Percentiles rank a stretch among this genome's conserved stretches.
phyloP scores from a whole-genome alignment of 129 eudicot genomes.

The Deinandra increscens region DNA sequence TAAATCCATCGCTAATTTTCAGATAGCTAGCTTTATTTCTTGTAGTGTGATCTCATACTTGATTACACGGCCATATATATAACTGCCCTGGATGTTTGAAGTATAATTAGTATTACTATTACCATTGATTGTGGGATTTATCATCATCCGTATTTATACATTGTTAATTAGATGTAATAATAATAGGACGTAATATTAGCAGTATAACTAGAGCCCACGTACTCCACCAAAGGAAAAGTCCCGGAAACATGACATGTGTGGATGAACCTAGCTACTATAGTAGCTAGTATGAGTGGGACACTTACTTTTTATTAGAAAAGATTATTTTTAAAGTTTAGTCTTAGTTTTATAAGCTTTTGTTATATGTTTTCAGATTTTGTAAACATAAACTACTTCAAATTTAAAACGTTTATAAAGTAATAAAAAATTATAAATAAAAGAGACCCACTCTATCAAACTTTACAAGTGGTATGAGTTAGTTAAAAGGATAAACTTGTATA shows the following conservation, averaged over 20 bases:
- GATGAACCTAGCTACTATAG: neutral
- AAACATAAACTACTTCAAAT: neutral
- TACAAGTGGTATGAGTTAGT: too few species aligned
- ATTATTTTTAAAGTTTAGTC: neutral
- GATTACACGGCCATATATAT: neutral
- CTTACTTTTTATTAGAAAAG: neutral
- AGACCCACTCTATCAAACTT: neutral
- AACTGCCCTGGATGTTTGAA: too few species aligned
- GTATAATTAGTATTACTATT: too few species aligned
- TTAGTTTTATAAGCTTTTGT: neutral
- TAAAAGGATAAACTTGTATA: too few species aligned
- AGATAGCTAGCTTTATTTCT: too few species aligned
- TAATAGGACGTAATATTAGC: too few species aligned
- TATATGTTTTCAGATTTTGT: neutral
- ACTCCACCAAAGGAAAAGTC: neutral
- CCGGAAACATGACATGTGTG: slow-evolving; percentile 5
- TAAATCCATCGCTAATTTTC: too few species aligned
- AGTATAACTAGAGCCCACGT: neutral
- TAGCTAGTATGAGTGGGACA: neutral
- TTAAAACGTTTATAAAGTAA: neutral
- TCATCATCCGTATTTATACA: too few species aligned
- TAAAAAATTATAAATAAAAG: neutral
- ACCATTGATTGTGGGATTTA: too few species aligned
- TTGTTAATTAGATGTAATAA: too few species aligned
- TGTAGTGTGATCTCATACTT: too few species aligned